Evolutionary conservation across 129 eudicot genomes (phyloP), one percentile per base, ranked within the genome.

Genomic region (Cynara cardunculus): DNA sequence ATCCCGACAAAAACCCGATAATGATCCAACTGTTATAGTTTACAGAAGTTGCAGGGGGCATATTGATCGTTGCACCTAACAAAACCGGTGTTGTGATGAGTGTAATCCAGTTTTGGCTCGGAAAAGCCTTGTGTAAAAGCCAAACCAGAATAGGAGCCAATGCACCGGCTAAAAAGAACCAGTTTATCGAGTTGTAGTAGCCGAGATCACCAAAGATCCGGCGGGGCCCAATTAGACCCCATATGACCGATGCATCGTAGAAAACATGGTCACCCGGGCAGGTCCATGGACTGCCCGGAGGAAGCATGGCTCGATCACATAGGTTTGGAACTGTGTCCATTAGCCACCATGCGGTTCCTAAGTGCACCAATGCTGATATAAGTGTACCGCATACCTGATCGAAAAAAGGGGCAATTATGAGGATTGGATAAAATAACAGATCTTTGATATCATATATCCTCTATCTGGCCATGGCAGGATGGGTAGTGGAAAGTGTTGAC

Each of bases 11-110:
- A 80, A 91, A 91, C 24, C 87, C 98, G n/a, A 93, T 88, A 21
- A 93, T 79, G n/a, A 93, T 88, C 98, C 98, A 93, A 71, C 94
- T 91, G 69, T 85, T 91, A 75, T 89, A 93, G 81, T 93, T 93
- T n/a, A 93, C 98, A 19, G 96, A 82, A 56, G 94, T 91, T 13
- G 98, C 98, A 1, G 96, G 98, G 26, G 98, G 98, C 94, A 93
- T 93, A 22, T 88, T 86, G 1, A 87, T 86, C 4, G 89, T 77
- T 13, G 90, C 93, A n/a, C 88, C 94, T 31, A 91, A 84, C 10
- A 91, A 66, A 25, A 93, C 92, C 0, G 94, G 97, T 59, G 87
- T 84, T 59, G 88, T 82, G 56, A 91, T 81, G 7, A 83, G 78
- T 46, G 73, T 81, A 56, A 93, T 89, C 98, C 97, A 89, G 3